A percentile compares a stretch with the other conserved stretches of the same genome.
phyloP scores from a whole-genome alignment of 176 grass and related monocot genomes.

The Zoysia pacifica region DNA sequence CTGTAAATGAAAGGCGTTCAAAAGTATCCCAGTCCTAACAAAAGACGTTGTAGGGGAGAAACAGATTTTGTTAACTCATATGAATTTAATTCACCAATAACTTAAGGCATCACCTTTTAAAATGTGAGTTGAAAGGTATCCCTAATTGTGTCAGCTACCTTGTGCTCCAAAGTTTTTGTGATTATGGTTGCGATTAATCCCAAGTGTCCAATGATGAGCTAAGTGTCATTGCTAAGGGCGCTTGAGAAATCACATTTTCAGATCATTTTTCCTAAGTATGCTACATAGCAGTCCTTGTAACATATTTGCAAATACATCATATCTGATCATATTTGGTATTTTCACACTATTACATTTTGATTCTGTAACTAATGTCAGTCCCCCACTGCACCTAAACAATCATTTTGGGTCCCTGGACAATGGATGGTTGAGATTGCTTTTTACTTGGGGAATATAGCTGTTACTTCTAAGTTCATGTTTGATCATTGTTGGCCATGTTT shows the following conservation, averaged over 20 bases:
- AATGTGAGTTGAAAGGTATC: slow-evolving; percentile 1
- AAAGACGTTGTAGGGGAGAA: background rate
- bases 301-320: slow-evolving; percentile 5
- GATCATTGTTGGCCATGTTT: background rate
- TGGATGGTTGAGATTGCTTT: slow-evolving; percentile 22
- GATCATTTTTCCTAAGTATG: background rate
- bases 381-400: background rate
- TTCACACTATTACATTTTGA: background rate
- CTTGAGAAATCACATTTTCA: background rate
- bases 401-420: background rate
- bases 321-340: background rate
- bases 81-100: background rate
- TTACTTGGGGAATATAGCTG: background rate
- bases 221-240: background rate
- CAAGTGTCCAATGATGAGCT: background rate
- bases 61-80: background rate
- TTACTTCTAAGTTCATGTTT: background rate
- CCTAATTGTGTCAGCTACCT: background rate
- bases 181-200: background rate
- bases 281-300: background rate
- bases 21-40: background rate
- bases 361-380: background rate
- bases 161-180: background rate
- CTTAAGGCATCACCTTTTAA: background rate
- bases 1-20: background rate